Evolutionary conservation across 352 stramenopile species (phyloP).

Genomic region (Aphanomyces astaci): DNA sequence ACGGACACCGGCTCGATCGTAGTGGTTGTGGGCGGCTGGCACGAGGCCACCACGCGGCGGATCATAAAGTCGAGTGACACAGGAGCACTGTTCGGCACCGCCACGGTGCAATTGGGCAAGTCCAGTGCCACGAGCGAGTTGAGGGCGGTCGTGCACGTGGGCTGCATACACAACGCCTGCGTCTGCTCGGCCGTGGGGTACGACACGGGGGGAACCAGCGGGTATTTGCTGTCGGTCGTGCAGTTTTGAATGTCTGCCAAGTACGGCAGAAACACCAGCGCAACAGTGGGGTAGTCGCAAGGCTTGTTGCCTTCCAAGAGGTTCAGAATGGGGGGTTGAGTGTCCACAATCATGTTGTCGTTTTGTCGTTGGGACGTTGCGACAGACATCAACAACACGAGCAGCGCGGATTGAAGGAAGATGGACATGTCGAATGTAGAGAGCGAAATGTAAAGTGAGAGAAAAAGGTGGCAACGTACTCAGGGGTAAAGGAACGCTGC

Average conservation of each 20-base stretch:
- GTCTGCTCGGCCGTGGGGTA: neutral
- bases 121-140: neutral
- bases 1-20: neutral
- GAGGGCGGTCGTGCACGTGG: neutral
- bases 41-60: neutral
- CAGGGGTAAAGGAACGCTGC: too few species aligned
- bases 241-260: constrained; percentile 10
- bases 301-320: neutral
- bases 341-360: neutral
- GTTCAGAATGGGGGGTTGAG: neutral
- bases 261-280: neutral
- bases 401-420: too few species aligned
- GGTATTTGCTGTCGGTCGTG: constrained; percentile 14
- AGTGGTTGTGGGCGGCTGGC: neutral
- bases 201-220: neutral
- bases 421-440: too few species aligned
- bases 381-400: neutral
- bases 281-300: neutral
- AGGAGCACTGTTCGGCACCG: neutral
- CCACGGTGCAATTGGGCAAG: constrained; percentile 5
- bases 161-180: neutral
- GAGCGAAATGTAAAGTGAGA: too few species aligned
- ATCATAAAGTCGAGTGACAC: neutral
- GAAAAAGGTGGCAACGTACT: too few species aligned
- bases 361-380: neutral